Evolutionary conservation across 805 yeast genomes (phyloP).

Genomic region (Pichia californica): DNA sequence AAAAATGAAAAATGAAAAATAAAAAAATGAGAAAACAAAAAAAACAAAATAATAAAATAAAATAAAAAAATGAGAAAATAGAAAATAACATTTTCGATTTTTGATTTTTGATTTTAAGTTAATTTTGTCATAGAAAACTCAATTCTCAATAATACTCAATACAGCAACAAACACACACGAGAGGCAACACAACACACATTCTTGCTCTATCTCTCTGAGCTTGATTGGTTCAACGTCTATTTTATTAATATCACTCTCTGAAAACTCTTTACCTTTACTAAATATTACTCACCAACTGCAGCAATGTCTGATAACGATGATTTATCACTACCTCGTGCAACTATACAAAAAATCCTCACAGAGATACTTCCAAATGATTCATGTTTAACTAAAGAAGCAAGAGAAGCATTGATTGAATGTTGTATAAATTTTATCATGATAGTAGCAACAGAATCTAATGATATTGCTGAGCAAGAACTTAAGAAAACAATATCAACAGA

Average conservation of each 20-base stretch:
- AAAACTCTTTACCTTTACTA: too few species aligned
- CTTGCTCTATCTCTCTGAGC: too few species aligned
- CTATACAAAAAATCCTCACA: conserved; percentile 89
- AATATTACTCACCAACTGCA: too few species aligned
- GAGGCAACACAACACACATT: too few species aligned
- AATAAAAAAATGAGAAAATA: neutral
- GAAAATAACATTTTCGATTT: neutral
- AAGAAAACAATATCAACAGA: conserved; percentile 96
- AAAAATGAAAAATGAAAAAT: too few species aligned
- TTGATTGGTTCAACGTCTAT: too few species aligned
- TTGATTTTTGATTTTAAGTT: too few species aligned
- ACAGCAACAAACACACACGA: too few species aligned
- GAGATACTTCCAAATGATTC: conserved; percentile 88
- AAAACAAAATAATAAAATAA: neutral
- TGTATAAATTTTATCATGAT: conserved; percentile 96
- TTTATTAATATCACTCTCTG: too few species aligned
- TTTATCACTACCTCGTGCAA: conserved; percentile 50
- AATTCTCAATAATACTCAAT: too few species aligned
- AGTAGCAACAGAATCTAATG: conserved; percentile 86
- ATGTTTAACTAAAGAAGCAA: conserved; percentile 84
- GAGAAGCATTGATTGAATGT: conserved; percentile 93
- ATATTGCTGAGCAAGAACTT: conserved; percentile 92
- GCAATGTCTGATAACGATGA: conserved; percentile 25
- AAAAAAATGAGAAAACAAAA: neutral
- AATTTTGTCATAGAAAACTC: too few species aligned